Percentiles rank a stretch among this genome's conserved stretches.
Conservation (phyloP, 148 eudicot genomes). For the Rhododendron ovatum region DNA sequence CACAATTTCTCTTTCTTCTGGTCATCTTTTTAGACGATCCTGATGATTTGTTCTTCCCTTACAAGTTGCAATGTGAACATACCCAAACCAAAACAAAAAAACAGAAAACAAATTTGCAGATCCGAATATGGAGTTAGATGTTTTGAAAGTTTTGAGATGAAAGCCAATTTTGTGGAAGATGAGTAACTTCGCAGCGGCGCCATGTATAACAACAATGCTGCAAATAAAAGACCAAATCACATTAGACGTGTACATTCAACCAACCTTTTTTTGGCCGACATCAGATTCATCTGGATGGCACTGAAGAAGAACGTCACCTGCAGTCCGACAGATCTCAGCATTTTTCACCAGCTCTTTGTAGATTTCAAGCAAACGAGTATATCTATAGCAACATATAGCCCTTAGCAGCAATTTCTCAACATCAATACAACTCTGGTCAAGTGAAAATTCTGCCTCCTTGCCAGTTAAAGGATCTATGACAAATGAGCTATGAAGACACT, state of each 20-base stretch:
- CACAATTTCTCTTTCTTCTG: background rate
- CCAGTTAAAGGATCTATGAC: conserved; percentile 80
- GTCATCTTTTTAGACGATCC: background rate
- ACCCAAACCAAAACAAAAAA: background rate
- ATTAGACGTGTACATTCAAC: conserved; percentile 11
- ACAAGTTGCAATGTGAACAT: background rate
- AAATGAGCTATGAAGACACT: conserved; percentile 84
- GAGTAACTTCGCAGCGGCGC: background rate
- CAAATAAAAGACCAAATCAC: background rate
- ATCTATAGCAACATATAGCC: conserved; percentile 82
- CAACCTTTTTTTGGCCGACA: conserved; percentile 47
- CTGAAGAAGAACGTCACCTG: conserved; percentile 68
- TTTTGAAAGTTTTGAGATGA: background rate
- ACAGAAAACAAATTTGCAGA: background rate
- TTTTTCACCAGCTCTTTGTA: conserved; percentile 72
- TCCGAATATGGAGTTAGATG: background rate
- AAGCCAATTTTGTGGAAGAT: background rate
- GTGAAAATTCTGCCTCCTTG: conserved; percentile 77
- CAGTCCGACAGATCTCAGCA: conserved; percentile 52
- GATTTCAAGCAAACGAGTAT: conserved; percentile 88
- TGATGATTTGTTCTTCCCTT: background rate
- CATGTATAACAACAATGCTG: background rate
- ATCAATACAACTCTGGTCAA: conserved; percentile 83
- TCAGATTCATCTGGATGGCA: conserved; percentile 39
- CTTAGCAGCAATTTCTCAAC: conserved; percentile 81